phyloP scores from a whole-genome alignment of 2,329 filamentous ascomycete genomes.

The Talaromyces rugulosus region DNA sequence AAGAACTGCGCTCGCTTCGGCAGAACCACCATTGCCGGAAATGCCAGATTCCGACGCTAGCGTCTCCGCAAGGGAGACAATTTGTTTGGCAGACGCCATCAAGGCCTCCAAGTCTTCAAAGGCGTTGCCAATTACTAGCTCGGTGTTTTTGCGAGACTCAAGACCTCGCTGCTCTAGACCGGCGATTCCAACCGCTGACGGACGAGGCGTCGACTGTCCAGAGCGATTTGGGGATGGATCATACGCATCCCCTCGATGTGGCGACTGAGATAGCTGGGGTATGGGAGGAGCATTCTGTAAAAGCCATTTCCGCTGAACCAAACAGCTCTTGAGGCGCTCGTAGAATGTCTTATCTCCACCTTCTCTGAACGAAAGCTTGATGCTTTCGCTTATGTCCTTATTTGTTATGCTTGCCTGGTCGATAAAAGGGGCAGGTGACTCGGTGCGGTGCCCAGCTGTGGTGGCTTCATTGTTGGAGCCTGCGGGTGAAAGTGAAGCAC shows the following conservation, averaged over 20 bases:
- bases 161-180: slow-evolving; percentile 82
- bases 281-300: slow-evolving; percentile 84
- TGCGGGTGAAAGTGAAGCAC: slow-evolving; percentile 64
- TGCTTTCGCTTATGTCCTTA: slow-evolving; percentile 63
- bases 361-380: slow-evolving; percentile 87
- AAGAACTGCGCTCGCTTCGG: slow-evolving; percentile 69
- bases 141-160: slow-evolving; percentile 86
- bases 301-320: slow-evolving; percentile 94
- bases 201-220: slow-evolving; percentile 24
- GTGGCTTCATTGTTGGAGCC: slow-evolving; percentile 36
- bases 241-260: slow-evolving; percentile 18
- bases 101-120: slow-evolving; percentile 95
- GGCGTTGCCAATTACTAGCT: slow-evolving; percentile 83
- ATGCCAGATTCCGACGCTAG: slow-evolving; percentile 67
- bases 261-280: slow-evolving; percentile 55
- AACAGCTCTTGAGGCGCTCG: slow-evolving; percentile 79
- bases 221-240: slow-evolving; percentile 21
- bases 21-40: slow-evolving; percentile 54
- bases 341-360: slow-evolving; percentile 88
- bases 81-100: slow-evolving; percentile 96
- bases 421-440: slow-evolving; percentile 74
- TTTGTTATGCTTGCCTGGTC: slow-evolving; percentile 42
- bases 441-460: slow-evolving; percentile 45
- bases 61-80: slow-evolving; percentile 85
- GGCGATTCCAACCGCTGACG: slow-evolving; percentile 78